Base-by-base conservation (phyloP, 805 yeast genomes). In the Wickerhamiella shivajii region DNA sequence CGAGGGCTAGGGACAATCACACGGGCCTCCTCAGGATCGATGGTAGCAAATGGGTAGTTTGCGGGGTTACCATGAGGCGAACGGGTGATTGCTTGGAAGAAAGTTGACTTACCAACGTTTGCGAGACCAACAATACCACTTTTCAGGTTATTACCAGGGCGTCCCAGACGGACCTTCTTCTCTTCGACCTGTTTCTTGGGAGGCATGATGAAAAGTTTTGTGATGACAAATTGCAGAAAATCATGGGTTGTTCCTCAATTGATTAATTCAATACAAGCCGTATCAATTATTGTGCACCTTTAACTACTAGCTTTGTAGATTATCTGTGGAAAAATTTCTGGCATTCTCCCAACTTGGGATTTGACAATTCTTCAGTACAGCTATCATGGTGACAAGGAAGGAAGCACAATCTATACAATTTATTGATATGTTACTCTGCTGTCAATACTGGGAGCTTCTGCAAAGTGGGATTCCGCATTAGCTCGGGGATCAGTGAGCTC, bases 71-170 rank as follows among this genome's bases (percentile, higher is more conserved):
- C 81, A 28, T 74, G 59, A 6, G 61, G 61, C 22, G 74, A 68
- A 40, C 59, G 63, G 21, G 83, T 73, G 37, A 75, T 66, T 14
- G 79, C 69, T 45, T 66, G 72, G 50, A 66, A 66, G 38, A 66
- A 65, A 40, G 78, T 64, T 6, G 70, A 60, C 59, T 75, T 52
- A 56, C 83, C 66, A 51, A 64, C 83, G 47, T 75, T 75, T 26
- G 84, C 83, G 19, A 87, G 68, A 40, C 98, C 98, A 39, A 87
- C 98, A 44, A 87, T 84, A 51, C 98, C 98, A 43, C 77, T 53
- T 47, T 70, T 71, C 51, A 73, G 57, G 55, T 71, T 71, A 55
- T 72, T 72, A 49, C 80, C 79, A 53, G 90, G 90, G 57, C 92
- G 76, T 45, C 93, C 90, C 46, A 81, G 69, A 42, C 76, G 67